Conservation (phyloP, 768 basidiomycete genomes). For the Kondoa subrosea region DNA sequence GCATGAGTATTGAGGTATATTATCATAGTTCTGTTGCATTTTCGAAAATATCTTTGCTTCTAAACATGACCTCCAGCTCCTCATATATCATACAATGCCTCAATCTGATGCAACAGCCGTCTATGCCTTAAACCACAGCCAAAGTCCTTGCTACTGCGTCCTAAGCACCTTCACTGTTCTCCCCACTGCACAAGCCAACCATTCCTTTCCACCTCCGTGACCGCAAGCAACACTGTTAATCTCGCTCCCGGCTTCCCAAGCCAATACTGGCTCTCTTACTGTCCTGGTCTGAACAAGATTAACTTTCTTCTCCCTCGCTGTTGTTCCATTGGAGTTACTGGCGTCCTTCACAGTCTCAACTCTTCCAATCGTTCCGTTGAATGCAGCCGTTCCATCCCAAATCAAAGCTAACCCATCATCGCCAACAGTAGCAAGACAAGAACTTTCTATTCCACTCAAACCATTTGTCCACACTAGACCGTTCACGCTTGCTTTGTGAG, state of each 20-base stretch:
- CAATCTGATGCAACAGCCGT: too few relatives aligned
- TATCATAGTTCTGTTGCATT: too few relatives aligned
- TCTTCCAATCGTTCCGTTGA: slow-evolving; percentile 8
- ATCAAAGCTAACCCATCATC: slow-evolving; percentile 12
- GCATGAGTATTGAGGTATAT: too few relatives aligned
- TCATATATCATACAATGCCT: too few relatives aligned
- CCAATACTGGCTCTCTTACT: slow-evolving; percentile 62
- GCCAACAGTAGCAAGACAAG: background rate
- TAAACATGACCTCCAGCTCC: too few relatives aligned
- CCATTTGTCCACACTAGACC: slow-evolving; percentile 59
- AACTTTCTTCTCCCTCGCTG: slow-evolving; percentile 57
- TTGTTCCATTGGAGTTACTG: slow-evolving; percentile 49
- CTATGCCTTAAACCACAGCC: too few relatives aligned
- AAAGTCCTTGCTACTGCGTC: too few relatives aligned
- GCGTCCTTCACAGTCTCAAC: slow-evolving; percentile 23
- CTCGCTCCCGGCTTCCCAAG: slow-evolving; percentile 59
- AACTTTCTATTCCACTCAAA: background rate
- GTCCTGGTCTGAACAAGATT: slow-evolving; percentile 44
- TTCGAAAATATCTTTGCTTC: too few relatives aligned
- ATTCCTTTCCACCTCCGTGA: slow-evolving; percentile 38
- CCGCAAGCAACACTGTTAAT: slow-evolving; percentile 68
- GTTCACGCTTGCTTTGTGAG: slow-evolving; percentile 64
- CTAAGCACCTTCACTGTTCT: slow-evolving; percentile 48
- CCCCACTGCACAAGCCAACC: slow-evolving; percentile 69
- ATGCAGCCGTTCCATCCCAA: slow-evolving; percentile 11